Base-by-base conservation (phyloP, 306 rosid genomes). In the Delonix regia region DNA sequence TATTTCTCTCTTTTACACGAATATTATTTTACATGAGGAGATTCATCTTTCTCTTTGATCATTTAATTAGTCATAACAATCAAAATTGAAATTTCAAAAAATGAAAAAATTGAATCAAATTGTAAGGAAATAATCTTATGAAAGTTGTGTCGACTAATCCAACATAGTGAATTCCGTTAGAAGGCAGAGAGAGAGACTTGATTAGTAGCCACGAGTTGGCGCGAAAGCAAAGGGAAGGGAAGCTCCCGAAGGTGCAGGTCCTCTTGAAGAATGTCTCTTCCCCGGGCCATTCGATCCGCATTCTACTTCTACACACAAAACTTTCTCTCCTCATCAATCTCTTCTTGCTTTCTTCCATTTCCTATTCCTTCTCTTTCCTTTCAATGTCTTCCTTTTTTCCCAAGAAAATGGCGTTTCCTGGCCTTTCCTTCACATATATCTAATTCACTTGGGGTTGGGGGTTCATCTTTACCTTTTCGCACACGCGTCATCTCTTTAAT, bases 211-310 rank as follows among this genome's bases (percentile, higher is more conserved):
- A 89, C 89, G 78, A 83, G 80, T 84, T 87, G 97, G 97, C 90
- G 98, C 97, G 98, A 87, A 92, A 85, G 85, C 45, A 68, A 82
- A 82, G 97, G 97, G 71, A 76, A 63, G 83, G 71, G 79, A 83
- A 78, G 67, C 77, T 78, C 83, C 91, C 98, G 97, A 94, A 88
- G 81, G 84, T 84, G 84, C 84, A 89, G 98, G 92, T 9, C 77
- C 22, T 66, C 56, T 67, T 78, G 90, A 89, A 90, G 89, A 94
- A 90, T 92, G 96, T 89, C 97, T 74, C 86, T 78, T 70, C 76
- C 61, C 3, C 83, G 78, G 67, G 8, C 80, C 85, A 74, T 86
- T 83, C 47, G 76, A 87, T 82, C 86, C 92, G 69, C 87, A 49
- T 74, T 53, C 89, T 41, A 53, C 87, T 81, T 83, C 75, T 67